phyloP scores from a whole-genome alignment of 176 grass and related monocot genomes.

The Triticum turgidum region DNA sequence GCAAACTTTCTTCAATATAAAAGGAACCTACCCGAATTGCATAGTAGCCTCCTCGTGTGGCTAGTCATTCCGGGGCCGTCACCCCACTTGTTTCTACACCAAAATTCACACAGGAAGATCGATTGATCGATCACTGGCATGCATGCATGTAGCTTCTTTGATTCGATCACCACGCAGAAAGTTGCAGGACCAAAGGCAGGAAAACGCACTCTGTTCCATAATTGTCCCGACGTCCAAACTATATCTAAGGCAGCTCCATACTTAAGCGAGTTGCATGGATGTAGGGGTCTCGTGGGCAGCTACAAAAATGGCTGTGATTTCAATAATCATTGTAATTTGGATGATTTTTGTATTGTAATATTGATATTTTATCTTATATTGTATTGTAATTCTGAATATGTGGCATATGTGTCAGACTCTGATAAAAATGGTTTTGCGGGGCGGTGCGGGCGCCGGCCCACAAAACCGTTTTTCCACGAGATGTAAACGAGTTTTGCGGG shows the following conservation, averaged over 20 bases:
- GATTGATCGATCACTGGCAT: not conserved
- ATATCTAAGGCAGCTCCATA: not conserved
- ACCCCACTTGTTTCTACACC: not conserved
- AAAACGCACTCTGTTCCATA: not conserved
- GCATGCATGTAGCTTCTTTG: not conserved
- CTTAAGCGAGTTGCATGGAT: not conserved
- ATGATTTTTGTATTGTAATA: too few species aligned
- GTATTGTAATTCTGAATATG: too few species aligned
- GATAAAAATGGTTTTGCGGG: too few species aligned
- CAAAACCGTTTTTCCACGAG: too few species aligned
- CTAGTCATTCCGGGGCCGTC: not conserved
- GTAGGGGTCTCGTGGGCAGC: not conserved
- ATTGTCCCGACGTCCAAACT: not conserved
- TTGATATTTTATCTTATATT: too few species aligned
- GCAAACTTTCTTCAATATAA: not conserved
- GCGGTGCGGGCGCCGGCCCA: too few species aligned
- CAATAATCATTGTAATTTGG: too few species aligned
- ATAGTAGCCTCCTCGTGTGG: not conserved
- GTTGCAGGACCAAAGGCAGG: conserved; percentile 14
- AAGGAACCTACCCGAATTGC: not conserved
- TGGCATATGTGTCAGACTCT: too few species aligned
- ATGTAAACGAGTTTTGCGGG: too few species aligned
- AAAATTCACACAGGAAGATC: not conserved
- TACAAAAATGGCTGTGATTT: not conserved
- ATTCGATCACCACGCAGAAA: not conserved